A percentile compares a stretch with the other conserved stretches of the same genome.
Evolutionary conservation across 257 asterid genomes (phyloP).

Genomic region (Lycium barbarum): DNA sequence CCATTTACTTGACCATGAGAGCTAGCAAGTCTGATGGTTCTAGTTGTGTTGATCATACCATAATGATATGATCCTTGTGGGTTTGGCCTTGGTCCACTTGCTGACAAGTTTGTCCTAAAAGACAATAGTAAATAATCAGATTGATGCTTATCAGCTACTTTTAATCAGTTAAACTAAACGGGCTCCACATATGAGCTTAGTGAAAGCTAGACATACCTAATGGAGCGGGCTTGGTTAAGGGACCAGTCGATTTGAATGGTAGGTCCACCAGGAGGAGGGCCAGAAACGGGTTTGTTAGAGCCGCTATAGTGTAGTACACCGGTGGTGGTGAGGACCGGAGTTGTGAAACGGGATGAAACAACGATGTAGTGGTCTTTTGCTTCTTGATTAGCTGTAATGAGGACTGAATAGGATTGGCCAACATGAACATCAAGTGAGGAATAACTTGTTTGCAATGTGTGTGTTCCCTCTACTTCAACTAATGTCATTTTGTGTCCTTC

Average conservation of each 20-base stretch:
- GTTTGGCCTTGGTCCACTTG: conserved; percentile 45
- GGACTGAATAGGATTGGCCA: conserved; percentile 91
- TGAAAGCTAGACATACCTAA: conserved; percentile 43
- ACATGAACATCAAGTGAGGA: conserved; percentile 85
- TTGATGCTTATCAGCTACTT: not conserved
- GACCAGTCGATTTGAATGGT: conserved; percentile 94
- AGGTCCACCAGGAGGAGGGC: conserved; percentile 91
- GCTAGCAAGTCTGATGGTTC: conserved; percentile 37
- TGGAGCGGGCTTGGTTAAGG: conserved; percentile 92
- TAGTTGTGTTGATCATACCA: conserved; percentile 43
- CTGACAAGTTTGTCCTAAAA: conserved; percentile 38
- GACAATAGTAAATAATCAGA: not conserved
- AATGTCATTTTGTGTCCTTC: conserved; percentile 87
- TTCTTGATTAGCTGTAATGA: conserved; percentile 79
- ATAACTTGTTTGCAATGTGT: conserved; percentile 77
- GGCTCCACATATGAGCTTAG: not conserved
- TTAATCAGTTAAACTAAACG: not conserved
- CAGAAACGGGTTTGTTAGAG: conserved; percentile 64
- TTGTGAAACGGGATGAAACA: conserved; percentile 77
- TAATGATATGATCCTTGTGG: conserved; percentile 46
- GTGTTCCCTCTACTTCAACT: conserved; percentile 97
- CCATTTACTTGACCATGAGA: conserved; percentile 39
- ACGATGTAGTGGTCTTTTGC: conserved; percentile 76
- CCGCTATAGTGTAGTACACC: conserved; percentile 72
- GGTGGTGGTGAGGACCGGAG: conserved; percentile 61